phyloP scores from a whole-genome alignment of 2,329 filamentous ascomycete species.

The Neocucurbitaria cava region DNA sequence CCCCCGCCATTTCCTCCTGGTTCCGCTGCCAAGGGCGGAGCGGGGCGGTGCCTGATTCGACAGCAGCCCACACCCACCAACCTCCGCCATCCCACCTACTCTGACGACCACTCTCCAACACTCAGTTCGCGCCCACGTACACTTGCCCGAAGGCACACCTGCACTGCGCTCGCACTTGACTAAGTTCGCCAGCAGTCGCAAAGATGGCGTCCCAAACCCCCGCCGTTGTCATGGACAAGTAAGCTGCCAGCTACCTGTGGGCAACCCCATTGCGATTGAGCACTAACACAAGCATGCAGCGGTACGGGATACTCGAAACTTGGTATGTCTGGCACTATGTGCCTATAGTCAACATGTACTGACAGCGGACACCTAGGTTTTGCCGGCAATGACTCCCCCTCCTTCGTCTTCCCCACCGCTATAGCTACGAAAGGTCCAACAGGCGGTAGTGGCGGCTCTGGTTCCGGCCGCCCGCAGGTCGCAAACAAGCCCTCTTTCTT shows the following conservation, averaged over 20 bases:
- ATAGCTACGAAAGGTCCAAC: slow-evolving; percentile 90
- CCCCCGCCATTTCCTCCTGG: slow-evolving; percentile 22
- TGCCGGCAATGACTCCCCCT: slow-evolving; percentile 98
- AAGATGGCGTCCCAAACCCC: slow-evolving; percentile 97
- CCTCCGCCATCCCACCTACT: slow-evolving; percentile 41
- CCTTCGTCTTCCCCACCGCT: slow-evolving; percentile 98
- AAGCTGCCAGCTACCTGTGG: slow-evolving; percentile 58
- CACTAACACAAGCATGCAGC: slow-evolving; percentile 64
- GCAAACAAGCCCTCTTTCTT: slow-evolving; percentile 95
- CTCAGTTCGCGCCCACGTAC: slow-evolving; percentile 29
- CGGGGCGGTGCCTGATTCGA: slow-evolving; percentile 37
- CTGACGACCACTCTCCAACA: slow-evolving; percentile 36
- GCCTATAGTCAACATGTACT: slow-evolving; percentile 32
- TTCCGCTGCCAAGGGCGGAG: slow-evolving; percentile 37
- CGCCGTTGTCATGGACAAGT: slow-evolving; percentile 99
- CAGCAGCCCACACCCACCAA: slow-evolving; percentile 34
- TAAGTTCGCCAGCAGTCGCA: slow-evolving; percentile 31
- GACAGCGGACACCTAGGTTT: slow-evolving; percentile 70
- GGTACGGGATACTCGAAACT: slow-evolving; percentile 99
- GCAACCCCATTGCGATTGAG: slow-evolving; percentile 37
- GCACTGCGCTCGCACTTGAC: slow-evolving; percentile 29
- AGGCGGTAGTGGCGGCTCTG: slow-evolving; percentile 74
- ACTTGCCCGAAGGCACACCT: slow-evolving; percentile 21
- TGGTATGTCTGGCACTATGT: slow-evolving; percentile 65
- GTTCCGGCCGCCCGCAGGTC: slow-evolving; percentile 87